phyloP scores from a whole-genome alignment of 164 flowering plant genomes.

The Warburgia ugandensis region DNA sequence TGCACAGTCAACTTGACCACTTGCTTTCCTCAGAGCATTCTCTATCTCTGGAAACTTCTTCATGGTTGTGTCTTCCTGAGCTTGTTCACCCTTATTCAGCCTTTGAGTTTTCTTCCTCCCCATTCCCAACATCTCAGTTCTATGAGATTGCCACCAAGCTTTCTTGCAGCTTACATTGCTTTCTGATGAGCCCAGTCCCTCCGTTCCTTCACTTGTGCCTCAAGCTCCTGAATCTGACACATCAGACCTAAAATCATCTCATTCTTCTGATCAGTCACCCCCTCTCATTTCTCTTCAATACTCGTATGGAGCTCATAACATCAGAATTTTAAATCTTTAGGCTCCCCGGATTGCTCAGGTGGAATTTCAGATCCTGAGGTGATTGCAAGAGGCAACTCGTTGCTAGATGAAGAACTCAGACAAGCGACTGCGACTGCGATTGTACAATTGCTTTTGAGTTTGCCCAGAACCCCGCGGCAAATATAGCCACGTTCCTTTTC shows the following conservation, averaged over 20 bases:
- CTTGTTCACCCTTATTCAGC: constrained; percentile 79
- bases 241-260: constrained; percentile 52
- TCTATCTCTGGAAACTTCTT: constrained; percentile 87
- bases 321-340: constrained; percentile 35
- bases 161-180: constrained; percentile 98
- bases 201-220: constrained; percentile 71
- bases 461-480: constrained; percentile 78
- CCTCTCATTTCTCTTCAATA: constrained; percentile 62
- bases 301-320: constrained; percentile 47
- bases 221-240: constrained; percentile 75
- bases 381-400: constrained; percentile 13
- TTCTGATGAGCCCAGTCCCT: constrained; percentile 97
- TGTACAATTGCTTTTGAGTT: constrained; percentile 36
- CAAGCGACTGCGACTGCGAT: constrained; percentile 29
- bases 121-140: constrained; percentile 79
- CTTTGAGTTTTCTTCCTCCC: constrained; percentile 84
- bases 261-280: constrained; percentile 53
- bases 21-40: constrained; percentile 82
- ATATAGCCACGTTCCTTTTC: constrained; percentile 70
- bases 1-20: constrained; percentile 86
- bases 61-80: constrained; percentile 82
- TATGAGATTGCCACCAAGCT: constrained; percentile 74
- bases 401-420: constrained; percentile 23
- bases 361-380: constrained; percentile 18
- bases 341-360: constrained; percentile 28